Evolutionary conservation across 371 early-diverging fungal genomes (phyloP).

Genomic region (Apophysomyces elegans): DNA sequence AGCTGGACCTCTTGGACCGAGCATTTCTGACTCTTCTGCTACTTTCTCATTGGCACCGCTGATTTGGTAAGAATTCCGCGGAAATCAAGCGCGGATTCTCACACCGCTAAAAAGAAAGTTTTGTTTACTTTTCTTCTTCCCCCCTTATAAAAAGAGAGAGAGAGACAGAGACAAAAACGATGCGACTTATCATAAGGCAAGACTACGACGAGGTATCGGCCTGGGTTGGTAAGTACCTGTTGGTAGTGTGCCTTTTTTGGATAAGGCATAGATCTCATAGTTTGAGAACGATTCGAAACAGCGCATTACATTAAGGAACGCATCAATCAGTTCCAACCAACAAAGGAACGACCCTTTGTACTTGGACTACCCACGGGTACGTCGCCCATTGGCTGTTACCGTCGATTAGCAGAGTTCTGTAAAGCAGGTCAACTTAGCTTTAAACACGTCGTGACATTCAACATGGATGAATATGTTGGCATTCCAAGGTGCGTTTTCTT

Average conservation of each 20-base stretch:
- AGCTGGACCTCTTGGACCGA: too few relatives aligned
- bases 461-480: constrained; percentile 77
- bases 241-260: too few relatives aligned
- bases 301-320: constrained; percentile 84
- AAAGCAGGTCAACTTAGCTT: constrained; percentile 65
- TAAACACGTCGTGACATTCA: constrained; percentile 69
- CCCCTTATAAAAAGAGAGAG: neutral
- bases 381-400: constrained; percentile 80
- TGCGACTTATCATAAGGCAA: constrained; percentile 75
- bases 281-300: too few relatives aligned
- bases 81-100: too few relatives aligned
- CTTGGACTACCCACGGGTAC: constrained; percentile 88
- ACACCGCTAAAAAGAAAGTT: neutral
- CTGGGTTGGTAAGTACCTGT: constrained; percentile 57
- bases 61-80: too few relatives aligned
- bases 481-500: constrained; percentile 19
- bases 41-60: too few relatives aligned
- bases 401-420: constrained; percentile 63
- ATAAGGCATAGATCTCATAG: too few relatives aligned
- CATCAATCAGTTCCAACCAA: constrained; percentile 79
- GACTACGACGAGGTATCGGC: constrained; percentile 69
- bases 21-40: too few relatives aligned
- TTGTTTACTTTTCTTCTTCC: constrained; percentile 1
- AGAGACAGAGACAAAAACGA: constrained; percentile 15
- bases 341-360: constrained; percentile 78